Evolutionary conservation across 225 moss, liverwort and hornwort genomes (phyloP).

Genomic region (Asterella californica): DNA sequence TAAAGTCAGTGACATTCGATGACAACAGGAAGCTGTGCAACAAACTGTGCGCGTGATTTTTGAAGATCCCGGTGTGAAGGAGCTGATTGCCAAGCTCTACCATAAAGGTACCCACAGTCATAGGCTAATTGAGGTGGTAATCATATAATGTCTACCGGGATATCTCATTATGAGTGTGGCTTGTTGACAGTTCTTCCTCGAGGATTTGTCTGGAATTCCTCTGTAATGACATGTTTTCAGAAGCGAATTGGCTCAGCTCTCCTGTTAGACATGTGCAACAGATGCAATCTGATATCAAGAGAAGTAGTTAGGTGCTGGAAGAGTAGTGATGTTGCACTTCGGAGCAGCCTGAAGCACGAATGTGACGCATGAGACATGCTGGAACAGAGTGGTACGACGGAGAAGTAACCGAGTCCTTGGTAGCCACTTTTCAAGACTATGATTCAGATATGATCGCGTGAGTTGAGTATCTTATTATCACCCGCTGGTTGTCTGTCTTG

Average conservation of each 20-base stretch:
- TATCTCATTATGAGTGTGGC: no score
- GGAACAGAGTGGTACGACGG: conserved; percentile 56
- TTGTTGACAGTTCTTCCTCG: neutral
- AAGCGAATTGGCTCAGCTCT: neutral
- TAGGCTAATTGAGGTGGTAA: neutral
- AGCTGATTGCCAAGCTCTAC: conserved; percentile 92
- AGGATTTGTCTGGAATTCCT: neutral
- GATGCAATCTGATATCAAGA: neutral
- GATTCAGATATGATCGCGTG: conserved; percentile 46
- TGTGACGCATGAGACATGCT: conserved; percentile 33
- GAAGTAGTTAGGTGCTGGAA: conserved; percentile 5
- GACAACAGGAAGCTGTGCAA: conserved; percentile 77
- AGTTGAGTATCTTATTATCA: conserved; percentile 36
- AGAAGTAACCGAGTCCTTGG: conserved; percentile 52
- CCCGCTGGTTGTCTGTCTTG: conserved; percentile 30
- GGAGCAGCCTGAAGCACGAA: conserved; percentile 10
- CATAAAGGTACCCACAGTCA: conserved; percentile 60
- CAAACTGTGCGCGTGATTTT: conserved; percentile 95
- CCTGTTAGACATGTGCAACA: neutral
- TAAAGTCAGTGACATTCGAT: neutral
- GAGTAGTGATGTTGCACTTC: conserved; percentile 7
- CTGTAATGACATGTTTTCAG: neutral
- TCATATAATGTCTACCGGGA: neutral
- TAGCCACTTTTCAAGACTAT: conserved; percentile 51
- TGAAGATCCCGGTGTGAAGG: conserved; percentile 98